Base-by-base conservation (phyloP, 2,329 filamentous ascomycete species). In the Claviceps sp. region DNA sequence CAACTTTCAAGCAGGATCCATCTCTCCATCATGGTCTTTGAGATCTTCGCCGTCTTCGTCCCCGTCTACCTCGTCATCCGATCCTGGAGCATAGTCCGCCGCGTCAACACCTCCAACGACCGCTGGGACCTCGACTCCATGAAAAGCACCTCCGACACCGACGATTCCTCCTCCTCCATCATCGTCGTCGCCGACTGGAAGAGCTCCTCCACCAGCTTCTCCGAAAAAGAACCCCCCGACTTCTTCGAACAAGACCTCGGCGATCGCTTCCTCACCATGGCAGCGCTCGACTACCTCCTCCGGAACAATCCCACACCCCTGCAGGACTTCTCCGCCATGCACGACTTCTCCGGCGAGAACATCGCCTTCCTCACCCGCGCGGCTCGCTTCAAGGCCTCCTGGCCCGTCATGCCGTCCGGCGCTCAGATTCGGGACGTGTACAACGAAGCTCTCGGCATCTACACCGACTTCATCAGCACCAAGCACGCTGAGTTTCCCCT, bases 291-390 rank as follows among this genome's bases (percentile, higher is more conserved):
- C 55, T 70, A 77, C 52, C 75, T 78, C 10, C 70, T 86, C 0
- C 68, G 72, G 47, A 69, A 73, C 48, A 81, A 83, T 60, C 76
- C 79, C 0, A 69, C 72, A 1, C 77, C 78, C 0, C 71, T 86
- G 0, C 78, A 82, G 52, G 66, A 78, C 48, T 86, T 84, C 61
- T 81, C 82, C 0, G 81, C 81, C 0, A 69, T 77, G 0, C 73
- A 75, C 42, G 82, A 86, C 57, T 85, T 86, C 60, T 84, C 81
- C 0, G 82, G 81, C 11, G 82, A 86, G 63, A 86, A 86, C 61
- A 80, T 85, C 56, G 75, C 80, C 39, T 85, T 85, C 62, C 67
- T 85, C 2, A 78, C 72, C 14, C 67, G 70, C 19, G 72, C 81
- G 2, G 66, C 72, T 1, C 68, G 71, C 48, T 84, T 78, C 77